Base-by-base conservation (phyloP, 129 eudicot genomes). In the Flaveria trinervia region DNA sequence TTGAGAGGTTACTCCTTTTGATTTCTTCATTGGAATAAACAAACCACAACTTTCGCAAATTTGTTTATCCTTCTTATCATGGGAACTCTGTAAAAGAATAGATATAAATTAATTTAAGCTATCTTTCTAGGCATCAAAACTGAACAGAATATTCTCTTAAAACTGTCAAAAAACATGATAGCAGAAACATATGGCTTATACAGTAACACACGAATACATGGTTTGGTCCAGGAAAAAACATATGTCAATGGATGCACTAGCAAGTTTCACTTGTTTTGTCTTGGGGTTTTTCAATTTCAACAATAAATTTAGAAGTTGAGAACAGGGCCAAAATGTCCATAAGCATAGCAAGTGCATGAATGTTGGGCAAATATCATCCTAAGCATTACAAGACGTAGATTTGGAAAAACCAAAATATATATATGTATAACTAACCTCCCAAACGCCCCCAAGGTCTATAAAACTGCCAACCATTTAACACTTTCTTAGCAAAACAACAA, bases 1-100 rank as follows among this genome's bases (percentile, higher is more conserved):
- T 77, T 78, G 72, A 44, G 80, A 77, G 30, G 86, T 17, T 49
- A 69, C 79, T 25, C 85, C 84, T 59, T 80, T 86, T n/a, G 71
- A 56, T 83, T 78, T 84, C 89, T 80, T 89, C 87, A 77, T 28
- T 15, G 84, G 86, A 65, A 74, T 65, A 43, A 76, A 62, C 71
- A 85, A 79, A 2, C 89, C 92, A 51, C 97, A 91, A 68, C 97
- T 83, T 16, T 46, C 83, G 69, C 95, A 89, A n/a, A 82, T 9
- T 52, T 70, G 87, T 56, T 81, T 77, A 18, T 85, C 85, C 71
- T 83, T 83, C 84, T 83, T 77, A 69, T 74, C 73, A 82, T 59
- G 41, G 62, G 56, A 75, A 81, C 50, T 81, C 91, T 91, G 87
- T 75, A 68, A 65, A 80, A 60, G 23, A 13, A 67, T 46, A 65